These are phyloP conservation scores for Novymonas esmeraldas DNA, from an alignment of 208 protist genomes.

Conservation along the genomic window DNA sequence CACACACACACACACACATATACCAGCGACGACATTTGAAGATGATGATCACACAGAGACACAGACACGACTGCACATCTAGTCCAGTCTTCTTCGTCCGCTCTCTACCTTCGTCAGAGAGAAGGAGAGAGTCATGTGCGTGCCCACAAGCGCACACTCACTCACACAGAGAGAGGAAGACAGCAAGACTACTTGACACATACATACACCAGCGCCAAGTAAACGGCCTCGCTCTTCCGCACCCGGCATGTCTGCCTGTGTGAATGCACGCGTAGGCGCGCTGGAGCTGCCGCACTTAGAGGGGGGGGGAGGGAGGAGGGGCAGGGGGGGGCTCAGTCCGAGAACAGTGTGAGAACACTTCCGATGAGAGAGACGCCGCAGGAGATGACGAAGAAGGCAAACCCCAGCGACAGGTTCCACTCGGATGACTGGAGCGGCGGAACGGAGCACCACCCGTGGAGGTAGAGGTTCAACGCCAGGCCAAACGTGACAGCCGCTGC, in stretches of 20 bases:
- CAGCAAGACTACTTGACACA: no score
- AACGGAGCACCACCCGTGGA: conserved; percentile 43
- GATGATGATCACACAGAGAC: background rate
- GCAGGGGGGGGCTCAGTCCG: background rate
- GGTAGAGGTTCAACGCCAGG: conserved; percentile 42
- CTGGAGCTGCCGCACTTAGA: no score
- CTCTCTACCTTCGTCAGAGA: no score
- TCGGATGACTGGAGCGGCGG: conserved; percentile 16
- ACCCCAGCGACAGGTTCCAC: conserved; percentile 28
- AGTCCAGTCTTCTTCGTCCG: no score
- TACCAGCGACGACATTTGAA: no score
- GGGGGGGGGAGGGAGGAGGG: no score
- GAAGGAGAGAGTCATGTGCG: no score
- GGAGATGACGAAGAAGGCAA: conserved; percentile 30
- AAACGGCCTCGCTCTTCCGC: no score
- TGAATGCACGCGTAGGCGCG: no score
- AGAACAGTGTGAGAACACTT: conserved; percentile 24
- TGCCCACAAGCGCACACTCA: no score
- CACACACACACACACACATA: background rate
- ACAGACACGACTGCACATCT: background rate
- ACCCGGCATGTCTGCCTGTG: no score
- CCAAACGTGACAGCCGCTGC: conserved; percentile 28
- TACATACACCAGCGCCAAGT: background rate
- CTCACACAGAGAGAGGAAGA: no score
- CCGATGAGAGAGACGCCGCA: conserved; percentile 28